These are phyloP conservation scores for Dispira parvispora DNA, from an alignment of 192 early-diverging fungal genomes.

Conservation along the genomic window DNA sequence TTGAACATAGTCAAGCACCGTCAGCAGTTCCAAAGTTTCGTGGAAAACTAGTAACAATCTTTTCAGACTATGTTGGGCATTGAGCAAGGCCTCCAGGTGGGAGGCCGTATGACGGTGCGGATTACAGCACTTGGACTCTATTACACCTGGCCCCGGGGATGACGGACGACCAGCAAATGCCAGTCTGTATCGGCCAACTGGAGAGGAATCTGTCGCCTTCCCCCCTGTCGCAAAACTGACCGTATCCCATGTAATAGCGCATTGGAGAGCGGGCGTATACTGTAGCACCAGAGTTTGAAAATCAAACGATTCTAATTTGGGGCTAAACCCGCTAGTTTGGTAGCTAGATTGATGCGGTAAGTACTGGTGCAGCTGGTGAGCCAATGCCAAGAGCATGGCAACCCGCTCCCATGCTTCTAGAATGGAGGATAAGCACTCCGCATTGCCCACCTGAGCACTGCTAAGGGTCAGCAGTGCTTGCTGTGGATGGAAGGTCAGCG, in stretches of 20 bases:
- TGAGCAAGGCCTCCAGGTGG: not conserved
- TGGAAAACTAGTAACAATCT: not conserved
- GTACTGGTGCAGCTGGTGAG: not conserved
- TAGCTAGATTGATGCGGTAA: not conserved
- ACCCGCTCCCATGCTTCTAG: not conserved
- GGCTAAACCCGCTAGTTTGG: not conserved
- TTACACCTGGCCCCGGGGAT: too few species aligned
- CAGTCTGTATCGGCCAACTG: too few species aligned
- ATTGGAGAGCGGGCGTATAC: not conserved
- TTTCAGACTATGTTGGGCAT: not conserved
- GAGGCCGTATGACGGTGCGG: conserved; percentile 1
- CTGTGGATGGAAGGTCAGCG: too few species aligned
- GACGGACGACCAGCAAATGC: too few species aligned
- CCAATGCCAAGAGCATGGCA: not conserved
- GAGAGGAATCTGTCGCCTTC: not conserved
- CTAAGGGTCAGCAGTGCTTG: too few species aligned
- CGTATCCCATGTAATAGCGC: not conserved
- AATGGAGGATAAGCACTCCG: not conserved
- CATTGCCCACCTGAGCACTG: too few species aligned
- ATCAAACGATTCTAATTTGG: not conserved
- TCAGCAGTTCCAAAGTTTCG: not conserved
- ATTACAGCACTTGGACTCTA: not conserved
- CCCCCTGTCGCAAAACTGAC: not conserved
- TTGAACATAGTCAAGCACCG: not conserved
- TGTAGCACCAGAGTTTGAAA: not conserved